Base-by-base conservation (phyloP, 768 basidiomycete genomes). In the Leccinum broughii region DNA sequence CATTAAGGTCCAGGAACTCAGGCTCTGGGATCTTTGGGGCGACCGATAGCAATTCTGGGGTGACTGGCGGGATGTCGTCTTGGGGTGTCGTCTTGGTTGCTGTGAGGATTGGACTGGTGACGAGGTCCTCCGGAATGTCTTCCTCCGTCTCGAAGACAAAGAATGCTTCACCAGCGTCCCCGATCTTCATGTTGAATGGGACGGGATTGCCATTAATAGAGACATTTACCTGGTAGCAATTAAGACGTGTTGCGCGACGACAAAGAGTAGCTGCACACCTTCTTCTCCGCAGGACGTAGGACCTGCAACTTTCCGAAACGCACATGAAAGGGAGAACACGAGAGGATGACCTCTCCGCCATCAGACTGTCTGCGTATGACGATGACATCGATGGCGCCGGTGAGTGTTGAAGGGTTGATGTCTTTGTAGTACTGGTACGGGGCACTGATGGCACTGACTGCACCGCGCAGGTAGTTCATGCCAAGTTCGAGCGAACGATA, bases 371-470 rank as follows among this genome's bases (percentile, higher is more conserved):
- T 85, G 63, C 89, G 85, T 51, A 99, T 86, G 65, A 98, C 96
- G 69, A 99, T 95, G 75, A 99, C 93, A 82, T 99, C 96, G 82
- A 98, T 97, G 49, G 97, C 97, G 50, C 97, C 96, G 4, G 95
- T 97, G 59, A 99, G 85, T 0, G 97, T 99, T 0, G 96, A 89
- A 0, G 97, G 95, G 68, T 99, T 99, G 63, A 97, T 92, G 59
- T 92, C 92, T 74, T 87, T 90, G 81, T 94, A 94, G 78, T 93
- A 94, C 62, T 91, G 89, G 72, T 92, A 92, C 14, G 91, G 90
- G 13, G 89, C 92, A 74, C 86, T 89, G 71, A 93, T 90, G 46
- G 89, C 90, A 70, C 78, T 89, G 72, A 93, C 87, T 24, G 92
- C 91, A 62, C 92, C 92, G 65, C 92, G 87, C 70, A 94, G 77